These are phyloP conservation scores for Fusarium robinianum DNA, from an alignment of 2,329 filamentous ascomycete species.

Conservation along the genomic window DNA sequence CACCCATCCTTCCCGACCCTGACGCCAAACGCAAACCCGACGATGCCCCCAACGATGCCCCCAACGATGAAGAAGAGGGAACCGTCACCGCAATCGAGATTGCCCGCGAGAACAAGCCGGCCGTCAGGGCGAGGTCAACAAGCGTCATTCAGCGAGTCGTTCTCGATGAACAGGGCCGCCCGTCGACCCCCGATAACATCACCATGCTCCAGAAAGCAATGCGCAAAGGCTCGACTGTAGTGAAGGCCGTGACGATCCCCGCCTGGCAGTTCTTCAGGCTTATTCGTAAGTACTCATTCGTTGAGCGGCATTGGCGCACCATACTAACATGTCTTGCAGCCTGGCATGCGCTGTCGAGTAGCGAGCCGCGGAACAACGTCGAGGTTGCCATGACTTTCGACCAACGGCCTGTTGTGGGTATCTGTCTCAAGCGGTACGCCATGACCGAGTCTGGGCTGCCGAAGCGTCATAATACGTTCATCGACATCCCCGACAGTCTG, in stretches of 20 bases:
- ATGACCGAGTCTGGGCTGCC: slow-evolving; percentile 72
- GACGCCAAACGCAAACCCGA: slow-evolving; percentile 13
- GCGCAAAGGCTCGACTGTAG: slow-evolving; percentile 54
- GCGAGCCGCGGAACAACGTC: slow-evolving; percentile 65
- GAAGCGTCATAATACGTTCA: slow-evolving; percentile 74
- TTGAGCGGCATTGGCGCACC: no score
- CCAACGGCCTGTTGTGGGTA: slow-evolving; percentile 82
- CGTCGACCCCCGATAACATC: slow-evolving; percentile 48
- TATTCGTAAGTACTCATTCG: slow-evolving; percentile 66
- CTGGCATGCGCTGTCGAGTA: slow-evolving; percentile 73
- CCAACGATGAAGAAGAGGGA: slow-evolving; percentile 22
- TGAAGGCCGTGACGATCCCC: slow-evolving; percentile 89
- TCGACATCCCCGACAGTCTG: slow-evolving; percentile 83
- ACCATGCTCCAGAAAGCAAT: slow-evolving; percentile 50
- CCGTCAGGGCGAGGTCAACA: slow-evolving; percentile 53
- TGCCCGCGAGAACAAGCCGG: slow-evolving; percentile 38
- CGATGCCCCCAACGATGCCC: background rate
- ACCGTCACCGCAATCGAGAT: slow-evolving; percentile 25
- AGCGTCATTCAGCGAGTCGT: slow-evolving; percentile 66
- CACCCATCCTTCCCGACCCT: background rate
- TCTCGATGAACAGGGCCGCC: slow-evolving; percentile 55
- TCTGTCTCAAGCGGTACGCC: slow-evolving; percentile 86
- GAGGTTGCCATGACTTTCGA: slow-evolving; percentile 91
- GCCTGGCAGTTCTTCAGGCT: slow-evolving; percentile 98
- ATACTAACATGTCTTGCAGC: slow-evolving; percentile 57